These are phyloP conservation scores for Moricandia moricandioides DNA, from an alignment of 345 rosid species.

Conservation along the genomic window DNA sequence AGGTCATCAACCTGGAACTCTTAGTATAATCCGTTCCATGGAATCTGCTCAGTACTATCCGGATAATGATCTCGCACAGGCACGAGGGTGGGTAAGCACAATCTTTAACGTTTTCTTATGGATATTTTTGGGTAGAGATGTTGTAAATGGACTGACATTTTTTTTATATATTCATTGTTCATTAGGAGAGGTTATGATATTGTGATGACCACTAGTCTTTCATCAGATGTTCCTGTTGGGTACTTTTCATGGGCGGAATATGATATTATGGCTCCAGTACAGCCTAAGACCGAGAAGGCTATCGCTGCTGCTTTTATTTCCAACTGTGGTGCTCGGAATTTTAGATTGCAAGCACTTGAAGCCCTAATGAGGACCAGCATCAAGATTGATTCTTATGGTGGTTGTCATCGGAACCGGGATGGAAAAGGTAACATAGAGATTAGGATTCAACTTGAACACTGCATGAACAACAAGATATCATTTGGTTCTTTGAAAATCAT, in stretches of 20 bases:
- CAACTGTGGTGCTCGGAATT: constrained; percentile 86
- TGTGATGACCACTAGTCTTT: constrained; percentile 95
- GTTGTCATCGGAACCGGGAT: constrained; percentile 76
- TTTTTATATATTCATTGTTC: background rate
- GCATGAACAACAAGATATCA: background rate
- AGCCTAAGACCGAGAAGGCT: constrained; percentile 78
- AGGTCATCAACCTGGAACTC: constrained; percentile 42
- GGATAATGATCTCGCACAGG: constrained; percentile 62
- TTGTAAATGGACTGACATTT: background rate
- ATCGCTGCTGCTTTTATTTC: constrained; percentile 97
- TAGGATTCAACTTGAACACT: background rate
- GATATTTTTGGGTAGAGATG: constrained; percentile 17
- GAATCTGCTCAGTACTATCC: constrained; percentile 82
- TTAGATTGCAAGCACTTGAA: constrained; percentile 83
- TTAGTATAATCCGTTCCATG: constrained; percentile 77
- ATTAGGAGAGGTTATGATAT: constrained; percentile 69
- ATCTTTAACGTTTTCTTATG: constrained; percentile 30
- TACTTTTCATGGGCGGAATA: constrained; percentile 99
- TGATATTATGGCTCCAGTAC: constrained; percentile 87
- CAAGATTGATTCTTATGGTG: constrained; percentile 86
- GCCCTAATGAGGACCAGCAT: constrained; percentile 56
- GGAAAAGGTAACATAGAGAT: constrained; percentile 55
- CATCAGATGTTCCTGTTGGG: constrained; percentile 98
- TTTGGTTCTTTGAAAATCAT: background rate
- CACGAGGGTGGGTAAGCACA: constrained; percentile 99